Conservation (phyloP, 371 early-diverging fungal genomes). For the Mycotypha africana region DNA sequence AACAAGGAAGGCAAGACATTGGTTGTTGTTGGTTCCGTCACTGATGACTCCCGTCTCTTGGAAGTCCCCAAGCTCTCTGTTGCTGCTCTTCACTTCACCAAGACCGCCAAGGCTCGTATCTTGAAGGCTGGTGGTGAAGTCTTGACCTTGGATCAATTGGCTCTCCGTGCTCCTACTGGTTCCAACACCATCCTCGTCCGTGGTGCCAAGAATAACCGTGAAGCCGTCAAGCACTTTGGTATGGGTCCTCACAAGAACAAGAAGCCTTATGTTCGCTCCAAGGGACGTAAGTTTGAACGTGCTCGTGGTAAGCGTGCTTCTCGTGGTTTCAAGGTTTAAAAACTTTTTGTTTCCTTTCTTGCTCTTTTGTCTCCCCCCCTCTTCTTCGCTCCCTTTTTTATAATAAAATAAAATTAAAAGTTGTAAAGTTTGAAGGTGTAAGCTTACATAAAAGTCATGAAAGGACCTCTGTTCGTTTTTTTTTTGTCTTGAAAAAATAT, state of each 20-base stretch:
- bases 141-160: conserved; percentile 98
- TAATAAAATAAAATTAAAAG: too few species aligned
- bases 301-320: conserved; percentile 98
- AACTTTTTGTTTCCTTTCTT: neutral
- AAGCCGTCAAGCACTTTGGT: conserved; percentile 92
- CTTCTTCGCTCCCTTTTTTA: too few species aligned
- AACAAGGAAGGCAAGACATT: conserved; percentile 77
- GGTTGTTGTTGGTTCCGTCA: conserved; percentile 93
- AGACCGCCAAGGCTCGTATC: conserved; percentile 95
- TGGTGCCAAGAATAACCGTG: conserved; percentile 81
- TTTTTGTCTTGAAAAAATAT: too few species aligned
- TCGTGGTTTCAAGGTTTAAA: conserved; percentile 90
- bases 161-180: conserved; percentile 96
- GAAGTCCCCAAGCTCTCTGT: conserved; percentile 95
- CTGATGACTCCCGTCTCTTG: conserved; percentile 92
- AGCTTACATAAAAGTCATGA: too few species aligned
- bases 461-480: too few species aligned
- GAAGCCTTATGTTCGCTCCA: conserved; percentile 94
- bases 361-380: too few species aligned
- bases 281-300: conserved; percentile 98
- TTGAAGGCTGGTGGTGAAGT: conserved; percentile 97
- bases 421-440: too few species aligned
- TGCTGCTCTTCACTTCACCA: conserved; percentile 91
- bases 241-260: conserved; percentile 71
- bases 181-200: conserved; percentile 94